These are phyloP conservation scores for Scedosporium aurantiacum DNA, from an alignment of 2,329 filamentous ascomycete species.

Conservation along the genomic window DNA sequence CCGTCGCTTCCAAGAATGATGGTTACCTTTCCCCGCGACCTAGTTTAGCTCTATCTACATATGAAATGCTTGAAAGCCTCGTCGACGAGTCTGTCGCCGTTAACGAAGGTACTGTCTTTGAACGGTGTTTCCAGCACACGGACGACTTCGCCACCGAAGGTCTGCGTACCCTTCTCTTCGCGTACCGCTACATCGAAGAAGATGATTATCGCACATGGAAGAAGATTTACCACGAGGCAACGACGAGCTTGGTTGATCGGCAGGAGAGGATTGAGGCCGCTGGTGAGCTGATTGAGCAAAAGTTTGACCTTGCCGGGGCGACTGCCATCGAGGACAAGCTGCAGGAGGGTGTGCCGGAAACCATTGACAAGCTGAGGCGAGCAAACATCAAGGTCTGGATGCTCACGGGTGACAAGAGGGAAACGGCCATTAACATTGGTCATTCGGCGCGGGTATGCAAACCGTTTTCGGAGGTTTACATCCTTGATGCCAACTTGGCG, in stretches of 20 bases:
- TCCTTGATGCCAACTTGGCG: constrained; percentile 54
- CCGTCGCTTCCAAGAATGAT: constrained; percentile 13
- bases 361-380: constrained; percentile 77
- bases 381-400: constrained; percentile 96
- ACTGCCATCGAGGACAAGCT: constrained; percentile 93
- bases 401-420: constrained; percentile 86
- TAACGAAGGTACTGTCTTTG: constrained; percentile 59
- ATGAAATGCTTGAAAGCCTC: constrained; percentile 36
- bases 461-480: constrained; percentile 61
- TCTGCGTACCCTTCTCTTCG: constrained; percentile 74
- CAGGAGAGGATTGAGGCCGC: constrained; percentile 70
- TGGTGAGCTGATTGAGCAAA: constrained; percentile 70
- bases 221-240: constrained; percentile 63
- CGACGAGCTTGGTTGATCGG: constrained; percentile 71
- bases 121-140: constrained; percentile 79
- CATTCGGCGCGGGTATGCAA: constrained; percentile 73
- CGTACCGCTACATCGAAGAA: constrained; percentile 66
- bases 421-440: constrained; percentile 87
- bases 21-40: constrained; percentile 15
- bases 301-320: constrained; percentile 72
- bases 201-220: constrained; percentile 70
- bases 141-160: constrained; percentile 84
- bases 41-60: constrained; percentile 27
- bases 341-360: constrained; percentile 80
- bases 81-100: constrained; percentile 49